Evolutionary conservation across 2,329 filamentous ascomycete genomes (phyloP), one percentile per base, ranked within the genome.

Genomic region (Fusarium fracticaudum): DNA sequence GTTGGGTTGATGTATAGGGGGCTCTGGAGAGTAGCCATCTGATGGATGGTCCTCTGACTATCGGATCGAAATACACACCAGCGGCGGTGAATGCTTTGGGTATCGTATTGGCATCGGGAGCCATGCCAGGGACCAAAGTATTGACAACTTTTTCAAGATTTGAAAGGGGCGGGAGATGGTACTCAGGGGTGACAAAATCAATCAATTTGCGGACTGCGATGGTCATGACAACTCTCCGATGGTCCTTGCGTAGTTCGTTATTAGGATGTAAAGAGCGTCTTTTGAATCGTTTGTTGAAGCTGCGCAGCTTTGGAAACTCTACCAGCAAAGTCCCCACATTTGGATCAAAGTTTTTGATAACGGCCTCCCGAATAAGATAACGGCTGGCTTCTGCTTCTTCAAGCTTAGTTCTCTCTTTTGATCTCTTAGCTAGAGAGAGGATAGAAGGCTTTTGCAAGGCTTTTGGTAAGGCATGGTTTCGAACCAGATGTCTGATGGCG

Each of bases 361-460:
- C 80, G 5, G 82, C 79, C 47, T 86, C 84, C 40, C 82, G 80
- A 22, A 82, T 62, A n/a, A 94, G 84, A 12, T 93, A 82, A 13
- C 85, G 78, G 26, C 89, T 83, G 0, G 90, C 91, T 64, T 89
- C 84, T 5, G 84, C 82, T 41, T 89, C 88, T 57, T 89, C 84
- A 4, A 80, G 75, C 7, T 81, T 76, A 0, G 84, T 82, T 12
- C 84, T 86, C 18, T 75, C 76, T 51, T 87, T 85, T 37, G 89
- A 88, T 38, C 86, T 86, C 22, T 84, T 79, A 2, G 92, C 86
- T 58, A 97, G 83, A 0, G 84, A 82, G 5, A 96, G 82, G 10
- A 98, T 86, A 1, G 90, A 86, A 0, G 87, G 84, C 62, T 91
- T 90, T 69, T 89, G 89, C 6, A 98, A 83, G 1, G 95, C 94